Evolutionary conservation across 2,329 filamentous ascomycete genomes (phyloP), one percentile per base, ranked within the genome.

Genomic region (Cladorrhinum sp.): DNA sequence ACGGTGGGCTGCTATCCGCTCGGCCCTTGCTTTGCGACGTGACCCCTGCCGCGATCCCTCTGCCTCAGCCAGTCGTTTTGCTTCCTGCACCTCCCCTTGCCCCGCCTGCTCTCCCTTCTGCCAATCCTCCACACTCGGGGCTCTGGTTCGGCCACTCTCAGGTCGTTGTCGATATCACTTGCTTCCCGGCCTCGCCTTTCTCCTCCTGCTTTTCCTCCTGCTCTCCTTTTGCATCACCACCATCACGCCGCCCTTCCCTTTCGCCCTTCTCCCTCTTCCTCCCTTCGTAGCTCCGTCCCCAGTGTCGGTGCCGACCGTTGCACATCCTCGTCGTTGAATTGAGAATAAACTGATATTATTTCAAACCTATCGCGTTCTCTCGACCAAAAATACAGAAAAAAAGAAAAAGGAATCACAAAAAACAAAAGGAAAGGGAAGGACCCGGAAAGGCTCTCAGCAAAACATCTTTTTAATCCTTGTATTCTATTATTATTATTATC

Each of bases 391-490:
- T 60, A 41, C 48, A 52, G 61, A 51, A 22, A 13, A 65, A 69
- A 67, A 68, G 66, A 68, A 69, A 64, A 68, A 68, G 68, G 65
- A 68, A 60, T 65, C 54, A 24, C n/a, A 61, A 61, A 64, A 68
- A 67, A 68, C 70, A 24, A 55, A 27, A 45, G 41, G 41, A 49
- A 56, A 48, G 67, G 48, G 49, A 68, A 61, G 62, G 63, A 60
- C 65, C 65, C 62, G 66, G 65, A 36, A 10, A 29, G 23, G 63
- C 65, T 64, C 62, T 18, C 57, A 57, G 13, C 61, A 62, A 58
- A 63, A 62, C 57, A 61, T 61, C 60, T 57, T 71, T 72, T 75
- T 76, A 73, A 76, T 77, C 70, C 69, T 67, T 68, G 65, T 69
- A 68, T 67, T 69, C 56, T 69, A 67, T 64, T 66, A 22, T 56